Percentiles rank a stretch among this genome's conserved stretches.
phyloP scores from a whole-genome alignment of 140 eudicot species.

The Cichorium intybus region DNA sequence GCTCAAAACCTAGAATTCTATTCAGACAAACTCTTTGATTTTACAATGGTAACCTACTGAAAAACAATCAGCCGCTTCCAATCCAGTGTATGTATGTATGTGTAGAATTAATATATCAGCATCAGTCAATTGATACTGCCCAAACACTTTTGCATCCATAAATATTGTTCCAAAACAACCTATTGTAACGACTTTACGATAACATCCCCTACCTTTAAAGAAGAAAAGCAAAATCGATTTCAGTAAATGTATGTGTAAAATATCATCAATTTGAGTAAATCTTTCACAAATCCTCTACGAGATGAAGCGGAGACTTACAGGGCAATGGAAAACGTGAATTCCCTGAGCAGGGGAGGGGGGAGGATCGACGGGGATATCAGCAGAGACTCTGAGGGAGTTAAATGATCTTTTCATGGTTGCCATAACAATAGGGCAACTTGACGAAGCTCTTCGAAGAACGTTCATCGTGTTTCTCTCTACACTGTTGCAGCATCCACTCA shows the following conservation, averaged over 20 bases:
- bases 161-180: not conserved
- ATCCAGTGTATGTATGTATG: not conserved
- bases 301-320: not conserved
- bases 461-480: not conserved
- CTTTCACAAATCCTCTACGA: not conserved
- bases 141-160: not conserved
- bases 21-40: not conserved
- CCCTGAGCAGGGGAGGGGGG: not conserved
- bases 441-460: not conserved
- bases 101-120: too few species aligned
- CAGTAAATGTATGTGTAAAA: not conserved
- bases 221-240: not conserved
- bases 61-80: not conserved
- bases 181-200: not conserved
- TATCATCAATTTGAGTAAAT: too few species aligned
- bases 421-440: not conserved
- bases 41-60: not conserved
- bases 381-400: not conserved
- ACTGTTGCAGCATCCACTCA: not conserved
- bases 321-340: not conserved
- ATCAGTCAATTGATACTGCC: too few species aligned
- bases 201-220: too few species aligned
- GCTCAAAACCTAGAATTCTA: too few species aligned
- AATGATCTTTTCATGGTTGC: not conserved
- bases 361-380: not conserved